Base-by-base conservation (phyloP, 495 filamentous ascomycete species). In the Aspergillus saccharolyticus region DNA sequence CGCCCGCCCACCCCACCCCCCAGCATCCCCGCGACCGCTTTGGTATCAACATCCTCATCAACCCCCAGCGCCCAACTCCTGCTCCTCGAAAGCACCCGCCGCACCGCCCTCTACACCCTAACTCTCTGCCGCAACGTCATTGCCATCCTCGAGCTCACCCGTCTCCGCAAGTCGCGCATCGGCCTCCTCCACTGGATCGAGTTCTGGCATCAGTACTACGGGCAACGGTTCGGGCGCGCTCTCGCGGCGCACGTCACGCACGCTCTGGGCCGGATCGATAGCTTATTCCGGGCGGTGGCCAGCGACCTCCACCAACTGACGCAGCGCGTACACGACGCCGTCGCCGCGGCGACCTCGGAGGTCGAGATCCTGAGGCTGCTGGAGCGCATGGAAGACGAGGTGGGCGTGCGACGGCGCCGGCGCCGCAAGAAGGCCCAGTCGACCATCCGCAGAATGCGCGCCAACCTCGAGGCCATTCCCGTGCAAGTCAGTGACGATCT, bases 361-460 rank as follows among this genome's bases (percentile, higher is more conserved):
- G 47, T 51, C 17, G 60, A 66, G 16, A 59, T 69, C 16, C 56
- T 61, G 4, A 39, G 52, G 22, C 20, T 63, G 3, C 61, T 68
- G 0, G 61, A 68, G 42, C 56, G 44, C 8, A 68, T 68, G 66
- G 66, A 68, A 25, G 49, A 56, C 19, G 59, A 68, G 51, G 66
- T 68, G 4, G 44, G 55, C 24, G 33, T 50, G 43, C 57, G 57
- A 14, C 61, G 66, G 1, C 24, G 56, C 15, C 59, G 57, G 21
- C 49, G 66, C 25, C 63, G 66, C 18, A 57, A 54, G 30, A 62
- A 61, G 47, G 62, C 64, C 4, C 62, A 59, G 28, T 19, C 52
- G 7, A 63, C 60, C 7, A 24, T 69, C 19, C 24, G 58, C 9
- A 60, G 57, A 18, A 56, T 66, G 66, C 55, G 63, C 1, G 42